Conservation (phyloP, 2,329 filamentous ascomycete genomes). For the Curvularia eragrostidis region DNA sequence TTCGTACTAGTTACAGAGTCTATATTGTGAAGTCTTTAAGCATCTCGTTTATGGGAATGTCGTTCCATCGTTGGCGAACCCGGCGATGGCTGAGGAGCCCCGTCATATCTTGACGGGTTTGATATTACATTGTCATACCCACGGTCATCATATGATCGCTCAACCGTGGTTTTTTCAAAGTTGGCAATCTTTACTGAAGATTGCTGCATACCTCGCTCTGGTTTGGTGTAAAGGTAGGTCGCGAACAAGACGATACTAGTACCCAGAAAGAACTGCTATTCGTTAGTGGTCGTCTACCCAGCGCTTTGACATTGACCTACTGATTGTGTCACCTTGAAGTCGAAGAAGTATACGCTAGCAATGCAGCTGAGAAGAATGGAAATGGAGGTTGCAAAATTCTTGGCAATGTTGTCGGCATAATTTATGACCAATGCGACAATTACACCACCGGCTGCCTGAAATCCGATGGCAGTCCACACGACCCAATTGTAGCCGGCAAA, state of each 20-base stretch:
- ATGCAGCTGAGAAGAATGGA: slow-evolving; percentile 88
- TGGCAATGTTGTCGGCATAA: slow-evolving; percentile 87
- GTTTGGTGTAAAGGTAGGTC: slow-evolving; percentile 82
- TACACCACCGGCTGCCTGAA: slow-evolving; percentile 85
- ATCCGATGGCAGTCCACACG: slow-evolving; percentile 82
- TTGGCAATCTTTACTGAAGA: slow-evolving; percentile 72
- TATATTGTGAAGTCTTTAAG: slow-evolving; percentile 17
- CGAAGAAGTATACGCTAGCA: slow-evolving; percentile 84
- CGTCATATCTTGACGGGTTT: slow-evolving; percentile 22
- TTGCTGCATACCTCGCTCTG: slow-evolving; percentile 61
- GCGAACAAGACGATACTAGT: slow-evolving; percentile 79
- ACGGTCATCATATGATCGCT: slow-evolving; percentile 40
- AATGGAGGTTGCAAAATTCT: slow-evolving; percentile 91
- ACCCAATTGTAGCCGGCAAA: slow-evolving; percentile 94
- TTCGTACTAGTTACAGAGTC: neutral
- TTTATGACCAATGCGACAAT: slow-evolving; percentile 83
- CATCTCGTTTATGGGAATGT: slow-evolving; percentile 34
- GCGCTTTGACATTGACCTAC: slow-evolving; percentile 26
- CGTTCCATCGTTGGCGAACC: slow-evolving; percentile 34
- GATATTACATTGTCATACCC: slow-evolving; percentile 9
- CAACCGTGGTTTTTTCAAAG: slow-evolving; percentile 77
- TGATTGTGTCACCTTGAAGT: slow-evolving; percentile 70
- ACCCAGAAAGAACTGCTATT: slow-evolving; percentile 76
- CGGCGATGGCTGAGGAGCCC: slow-evolving; percentile 25
- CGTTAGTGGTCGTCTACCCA: slow-evolving; percentile 8